Conservation (phyloP, 2,329 filamentous ascomycete species). For the Fusarium sp. region DNA sequence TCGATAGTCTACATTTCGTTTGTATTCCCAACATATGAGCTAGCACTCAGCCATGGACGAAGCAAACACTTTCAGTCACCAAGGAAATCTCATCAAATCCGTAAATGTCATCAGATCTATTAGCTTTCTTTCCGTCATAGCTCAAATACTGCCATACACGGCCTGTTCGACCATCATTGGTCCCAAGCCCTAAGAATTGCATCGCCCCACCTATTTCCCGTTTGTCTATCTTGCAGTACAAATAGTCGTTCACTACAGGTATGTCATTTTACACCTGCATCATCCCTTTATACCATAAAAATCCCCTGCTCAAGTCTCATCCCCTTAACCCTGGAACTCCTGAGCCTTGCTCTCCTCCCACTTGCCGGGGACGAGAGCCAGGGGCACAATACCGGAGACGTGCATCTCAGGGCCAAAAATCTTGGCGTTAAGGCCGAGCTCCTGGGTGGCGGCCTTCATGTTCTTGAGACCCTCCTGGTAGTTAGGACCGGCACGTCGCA, state of each 20-base stretch:
- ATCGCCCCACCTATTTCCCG: conserved; percentile 43
- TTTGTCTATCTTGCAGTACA: conserved; percentile 52
- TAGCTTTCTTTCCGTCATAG: conserved; percentile 47
- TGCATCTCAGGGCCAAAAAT: conserved; percentile 86
- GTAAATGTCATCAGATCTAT: conserved; percentile 47
- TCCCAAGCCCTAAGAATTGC: conserved; percentile 42
- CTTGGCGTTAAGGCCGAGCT: conserved; percentile 81
- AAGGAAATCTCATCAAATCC: conserved; percentile 9
- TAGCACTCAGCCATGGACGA: not conserved
- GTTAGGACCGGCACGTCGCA: conserved; percentile 87
- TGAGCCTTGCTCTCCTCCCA: conserved; percentile 70
- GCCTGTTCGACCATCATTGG: conserved; percentile 40
- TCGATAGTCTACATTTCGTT: not conserved
- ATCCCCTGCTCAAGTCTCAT: conserved; percentile 18
- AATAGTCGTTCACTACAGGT: conserved; percentile 44
- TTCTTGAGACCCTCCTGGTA: conserved; percentile 99
- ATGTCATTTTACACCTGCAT: conserved; percentile 38
- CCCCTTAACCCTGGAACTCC: conserved; percentile 68
- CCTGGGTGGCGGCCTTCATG: conserved; percentile 96
- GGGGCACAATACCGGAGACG: conserved; percentile 94
- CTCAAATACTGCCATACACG: conserved; percentile 47
- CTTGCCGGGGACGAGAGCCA: conserved; percentile 79
- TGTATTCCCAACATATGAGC: too few species aligned
- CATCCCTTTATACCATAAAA: conserved; percentile 36
- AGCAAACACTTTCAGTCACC: not conserved